Evolutionary conservation across 2,329 filamentous ascomycete species (phyloP).

Genomic region (Monosporascus cannonballus): DNA sequence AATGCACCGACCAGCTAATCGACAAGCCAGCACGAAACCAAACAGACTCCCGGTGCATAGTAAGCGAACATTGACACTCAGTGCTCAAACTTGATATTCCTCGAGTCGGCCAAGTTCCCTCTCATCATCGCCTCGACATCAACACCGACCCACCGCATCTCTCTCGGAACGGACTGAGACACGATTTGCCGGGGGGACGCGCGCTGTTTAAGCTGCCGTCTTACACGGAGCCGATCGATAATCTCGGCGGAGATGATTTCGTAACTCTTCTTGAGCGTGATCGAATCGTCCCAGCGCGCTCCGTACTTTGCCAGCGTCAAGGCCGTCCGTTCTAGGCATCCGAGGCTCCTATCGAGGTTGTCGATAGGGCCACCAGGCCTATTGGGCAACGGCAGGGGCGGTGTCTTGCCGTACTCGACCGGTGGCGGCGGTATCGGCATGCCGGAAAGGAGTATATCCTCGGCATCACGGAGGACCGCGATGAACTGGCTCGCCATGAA

Average conservation of each 20-base stretch:
- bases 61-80: neutral
- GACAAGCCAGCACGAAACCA: no score
- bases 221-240: constrained; percentile 34
- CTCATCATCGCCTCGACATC: constrained; percentile 39
- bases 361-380: constrained; percentile 36
- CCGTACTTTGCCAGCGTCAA: constrained; percentile 52
- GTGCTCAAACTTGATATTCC: constrained; percentile 7
- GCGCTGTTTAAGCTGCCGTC: constrained; percentile 31
- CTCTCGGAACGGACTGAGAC: constrained; percentile 24
- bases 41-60: no score
- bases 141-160: constrained; percentile 39
- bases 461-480: constrained; percentile 52
- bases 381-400: constrained; percentile 48
- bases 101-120: constrained; percentile 14
- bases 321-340: constrained; percentile 47
- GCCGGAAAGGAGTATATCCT: constrained; percentile 50
- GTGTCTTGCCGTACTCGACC: constrained; percentile 38
- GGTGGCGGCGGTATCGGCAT: constrained; percentile 38
- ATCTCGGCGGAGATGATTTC: constrained; percentile 42
- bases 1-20: no score
- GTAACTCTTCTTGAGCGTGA: constrained; percentile 47
- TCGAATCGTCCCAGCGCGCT: constrained; percentile 52
- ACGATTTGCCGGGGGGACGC: constrained; percentile 24
- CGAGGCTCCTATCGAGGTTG: constrained; percentile 50
- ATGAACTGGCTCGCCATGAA: constrained; percentile 63